These are phyloP conservation scores for Ilyonectria sp. DNA, from an alignment of 2,329 filamentous ascomycete genomes.

Conservation along the genomic window DNA sequence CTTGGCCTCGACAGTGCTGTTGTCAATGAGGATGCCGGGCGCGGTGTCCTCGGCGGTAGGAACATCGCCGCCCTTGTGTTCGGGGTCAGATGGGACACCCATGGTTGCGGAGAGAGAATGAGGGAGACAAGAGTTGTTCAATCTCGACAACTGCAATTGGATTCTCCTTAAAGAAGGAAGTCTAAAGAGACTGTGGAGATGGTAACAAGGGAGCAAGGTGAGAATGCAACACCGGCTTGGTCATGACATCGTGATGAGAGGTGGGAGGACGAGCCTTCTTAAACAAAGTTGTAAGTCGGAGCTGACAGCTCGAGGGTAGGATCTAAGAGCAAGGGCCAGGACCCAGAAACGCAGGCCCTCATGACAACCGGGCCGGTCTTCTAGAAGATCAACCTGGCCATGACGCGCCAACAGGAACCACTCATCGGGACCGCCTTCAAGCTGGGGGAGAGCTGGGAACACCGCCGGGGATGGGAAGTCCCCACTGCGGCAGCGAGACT, in stretches of 20 bases:
- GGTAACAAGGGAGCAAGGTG: conserved; percentile 34
- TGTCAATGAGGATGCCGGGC: conserved; percentile 46
- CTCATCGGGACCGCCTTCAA: conserved; percentile 21
- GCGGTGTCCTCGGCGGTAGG: conserved; percentile 46
- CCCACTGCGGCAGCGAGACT: conserved; percentile 37
- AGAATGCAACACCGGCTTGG: conserved; percentile 40
- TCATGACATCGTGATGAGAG: conserved; percentile 25
- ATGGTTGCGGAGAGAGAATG: conserved; percentile 34
- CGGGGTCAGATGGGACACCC: conserved; percentile 45
- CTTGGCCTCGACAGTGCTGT: conserved; percentile 43
- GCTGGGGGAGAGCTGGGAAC: conserved; percentile 28
- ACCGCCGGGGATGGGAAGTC: conserved; percentile 31
- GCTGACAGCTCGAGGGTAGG: conserved; percentile 10
- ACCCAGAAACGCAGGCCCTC: conserved; percentile 15
- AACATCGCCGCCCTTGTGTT: conserved; percentile 45
- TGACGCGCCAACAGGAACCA: conserved; percentile 29
- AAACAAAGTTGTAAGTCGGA: conserved; percentile 36
- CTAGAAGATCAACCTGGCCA: conserved; percentile 35
- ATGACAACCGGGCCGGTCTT: conserved; percentile 43
- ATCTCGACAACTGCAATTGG: background rate
- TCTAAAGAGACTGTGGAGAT: conserved; percentile 21
- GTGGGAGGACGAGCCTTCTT: conserved; percentile 32
- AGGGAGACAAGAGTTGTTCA: conserved; percentile 10
- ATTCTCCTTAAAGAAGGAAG: conserved; percentile 17
- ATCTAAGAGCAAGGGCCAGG: conserved; percentile 6